Percentiles rank a stretch among this genome's conserved stretches.
These are phyloP conservation scores for Neurospora tetrasperma DNA, from an alignment of 495 filamentous ascomycete genomes.

Conservation along the genomic window DNA sequence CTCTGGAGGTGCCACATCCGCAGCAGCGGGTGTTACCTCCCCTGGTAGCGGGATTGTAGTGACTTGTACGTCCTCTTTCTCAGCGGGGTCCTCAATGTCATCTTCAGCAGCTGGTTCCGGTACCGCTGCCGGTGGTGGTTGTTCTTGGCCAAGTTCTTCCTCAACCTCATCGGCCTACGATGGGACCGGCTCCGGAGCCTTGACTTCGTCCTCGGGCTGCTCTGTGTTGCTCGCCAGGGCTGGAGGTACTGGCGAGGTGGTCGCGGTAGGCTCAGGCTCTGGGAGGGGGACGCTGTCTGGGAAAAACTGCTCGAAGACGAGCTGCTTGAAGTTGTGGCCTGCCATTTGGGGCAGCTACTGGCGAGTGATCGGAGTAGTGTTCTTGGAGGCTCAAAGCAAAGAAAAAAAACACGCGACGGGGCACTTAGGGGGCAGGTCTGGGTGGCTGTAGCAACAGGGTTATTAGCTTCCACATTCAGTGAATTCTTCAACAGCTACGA, in stretches of 20 bases:
- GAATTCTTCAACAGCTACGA: neutral
- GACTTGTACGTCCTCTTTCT: neutral
- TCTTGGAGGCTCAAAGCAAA: neutral
- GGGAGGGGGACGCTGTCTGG: neutral
- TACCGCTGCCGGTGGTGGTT: neutral
- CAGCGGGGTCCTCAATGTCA: neutral
- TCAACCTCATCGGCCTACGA: neutral
- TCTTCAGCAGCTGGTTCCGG: neutral
- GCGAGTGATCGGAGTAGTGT: neutral
- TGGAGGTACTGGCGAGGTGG: neutral
- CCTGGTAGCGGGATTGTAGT: neutral
- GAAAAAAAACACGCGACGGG: neutral
- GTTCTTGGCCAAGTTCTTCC: neutral
- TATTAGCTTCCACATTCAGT: neutral
- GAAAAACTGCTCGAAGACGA: neutral
- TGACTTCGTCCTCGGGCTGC: neutral
- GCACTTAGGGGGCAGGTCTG: neutral
- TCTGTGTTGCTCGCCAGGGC: neutral
- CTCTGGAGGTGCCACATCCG: neutral
- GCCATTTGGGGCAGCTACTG: neutral
- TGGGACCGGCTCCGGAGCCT: neutral
- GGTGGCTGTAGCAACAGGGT: neutral
- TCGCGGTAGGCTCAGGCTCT: neutral
- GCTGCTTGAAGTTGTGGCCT: neutral
- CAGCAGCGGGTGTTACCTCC: neutral